Percentiles rank a stretch among this genome's conserved stretches.
Evolutionary conservation across 345 rosid species (phyloP).

Genomic region (Brassica cretica): DNA sequence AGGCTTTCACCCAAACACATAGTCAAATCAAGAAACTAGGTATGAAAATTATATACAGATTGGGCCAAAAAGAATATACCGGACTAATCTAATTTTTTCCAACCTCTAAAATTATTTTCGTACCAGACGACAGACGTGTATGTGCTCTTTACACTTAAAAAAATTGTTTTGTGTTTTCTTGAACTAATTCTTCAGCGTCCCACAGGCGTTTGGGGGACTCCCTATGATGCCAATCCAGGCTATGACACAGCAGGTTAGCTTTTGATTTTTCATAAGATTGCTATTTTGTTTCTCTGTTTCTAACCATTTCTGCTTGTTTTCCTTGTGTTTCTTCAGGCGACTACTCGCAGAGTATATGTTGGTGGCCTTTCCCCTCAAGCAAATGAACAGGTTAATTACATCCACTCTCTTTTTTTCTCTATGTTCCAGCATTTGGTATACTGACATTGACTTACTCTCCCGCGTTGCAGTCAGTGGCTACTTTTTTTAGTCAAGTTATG

Average conservation of each 20-base stretch:
- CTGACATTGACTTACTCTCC: slow-evolving; percentile 21
- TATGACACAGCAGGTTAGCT: slow-evolving; percentile 91
- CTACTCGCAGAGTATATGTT: slow-evolving; percentile 85
- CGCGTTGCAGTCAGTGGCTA: slow-evolving; percentile 76
- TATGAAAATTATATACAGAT: background rate
- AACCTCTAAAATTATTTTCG: background rate
- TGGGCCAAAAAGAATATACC: background rate
- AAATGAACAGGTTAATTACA: slow-evolving; percentile 70
- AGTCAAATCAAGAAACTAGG: background rate
- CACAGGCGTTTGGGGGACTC: slow-evolving; percentile 71
- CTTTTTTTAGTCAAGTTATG: slow-evolving; percentile 90
- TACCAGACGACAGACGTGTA: slow-evolving; percentile 33
- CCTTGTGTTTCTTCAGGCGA: slow-evolving; percentile 55
- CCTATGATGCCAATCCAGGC: slow-evolving; percentile 93
- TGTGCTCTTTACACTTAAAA: too few species aligned
- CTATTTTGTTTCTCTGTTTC: slow-evolving; percentile 17
- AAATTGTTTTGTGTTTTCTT: background rate
- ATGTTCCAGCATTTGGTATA: background rate
- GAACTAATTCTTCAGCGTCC: slow-evolving; percentile 3
- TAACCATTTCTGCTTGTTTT: background rate
- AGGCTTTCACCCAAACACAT: background rate
- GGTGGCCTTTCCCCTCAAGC: slow-evolving; percentile 93
- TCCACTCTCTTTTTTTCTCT: background rate
- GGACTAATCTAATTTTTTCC: background rate
- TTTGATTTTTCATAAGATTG: background rate